Evolutionary conservation across 129 eudicot genomes (phyloP), one percentile per base, ranked within the genome.

Genomic region (Centrapalus pauciflorus): DNA sequence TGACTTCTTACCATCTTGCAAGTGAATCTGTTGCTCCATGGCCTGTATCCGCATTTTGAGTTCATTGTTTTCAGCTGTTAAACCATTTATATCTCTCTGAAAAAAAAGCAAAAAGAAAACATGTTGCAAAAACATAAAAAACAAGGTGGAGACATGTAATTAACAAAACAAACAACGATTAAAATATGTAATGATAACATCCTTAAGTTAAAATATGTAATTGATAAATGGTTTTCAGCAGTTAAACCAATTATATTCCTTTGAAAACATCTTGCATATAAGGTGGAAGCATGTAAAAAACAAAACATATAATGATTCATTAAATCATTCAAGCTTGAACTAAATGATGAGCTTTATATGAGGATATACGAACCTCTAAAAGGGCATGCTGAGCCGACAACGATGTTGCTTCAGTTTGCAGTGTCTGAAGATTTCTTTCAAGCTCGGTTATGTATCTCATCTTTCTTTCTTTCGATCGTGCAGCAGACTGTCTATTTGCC

Each of bases 401-500:
- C 12, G 89, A 56, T 0, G 97, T 73, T 45, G 89, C 85, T 64
- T 84, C 87, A 4, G 92, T 82, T 80, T 84, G 95, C 70, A 90
- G 68, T 0, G 87, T 61, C 60, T 80, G 92, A 46, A 90, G 69
- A 72, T 84, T 81, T 73, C 90, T 81, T 68, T 90, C 93, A 41
- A 90, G 95, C 76, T 87, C 97, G 7, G 84, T 69, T 70, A 90
- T 90, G 71, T 90, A 90, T 75, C 97, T 78, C 92, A 87, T 84
- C 75, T 90, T 90, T 78, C 95, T 73, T 74, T 87, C 95, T 76
- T 90, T 90, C 14, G 97, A 90, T 72, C 95, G 78, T 45, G 87
- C 97, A 51, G 97, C 97, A 32, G 97, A 90, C 70, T 87, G 97
- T 77, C 97, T 84, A 57, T 90, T 87, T 28, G 97, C 95, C 97